Percentiles rank a stretch among this genome's conserved stretches.
Evolutionary conservation across 2,329 filamentous ascomycete species (phyloP).

Genomic region (Trichoderma brevicompactum): DNA sequence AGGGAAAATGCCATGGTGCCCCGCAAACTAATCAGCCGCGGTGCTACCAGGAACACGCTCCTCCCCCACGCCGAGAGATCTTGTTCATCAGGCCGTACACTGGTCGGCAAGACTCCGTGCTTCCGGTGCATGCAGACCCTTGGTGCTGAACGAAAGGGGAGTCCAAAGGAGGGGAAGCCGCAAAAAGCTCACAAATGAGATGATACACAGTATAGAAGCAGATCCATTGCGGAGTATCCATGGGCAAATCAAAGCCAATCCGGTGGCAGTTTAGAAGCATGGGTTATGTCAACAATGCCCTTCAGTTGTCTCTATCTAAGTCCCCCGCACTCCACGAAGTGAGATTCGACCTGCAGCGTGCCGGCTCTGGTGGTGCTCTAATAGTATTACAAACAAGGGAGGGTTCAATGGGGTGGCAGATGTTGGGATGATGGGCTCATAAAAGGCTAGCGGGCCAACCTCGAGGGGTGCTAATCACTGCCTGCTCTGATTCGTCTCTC

Average conservation of each 20-base stretch:
- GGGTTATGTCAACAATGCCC: neutral
- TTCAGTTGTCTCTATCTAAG: neutral
- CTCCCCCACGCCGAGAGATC: conserved; percentile 26
- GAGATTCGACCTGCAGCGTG: neutral
- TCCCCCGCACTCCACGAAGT: neutral
- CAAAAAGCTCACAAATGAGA: too few relatives aligned
- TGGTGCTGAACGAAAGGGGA: neutral
- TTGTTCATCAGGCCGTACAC: conserved; percentile 11
- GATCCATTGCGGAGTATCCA: too few relatives aligned
- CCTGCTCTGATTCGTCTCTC: conserved; percentile 15
- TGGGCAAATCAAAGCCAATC: too few relatives aligned
- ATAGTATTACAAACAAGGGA: neutral
- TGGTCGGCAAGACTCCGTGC: conserved; percentile 15
- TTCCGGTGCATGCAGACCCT: conserved; percentile 24
- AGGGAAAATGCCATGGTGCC: neutral
- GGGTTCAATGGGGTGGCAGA: conserved; percentile 5
- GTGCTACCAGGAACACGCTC: neutral
- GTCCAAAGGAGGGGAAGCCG: neutral
- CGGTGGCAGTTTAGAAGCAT: neutral
- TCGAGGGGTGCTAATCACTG: neutral
- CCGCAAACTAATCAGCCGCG: conserved; percentile 17
- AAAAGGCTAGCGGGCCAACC: neutral
- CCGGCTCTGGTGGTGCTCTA: neutral
- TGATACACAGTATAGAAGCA: too few relatives aligned
- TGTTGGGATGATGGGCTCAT: neutral